Base-by-base conservation (phyloP, 257 asterid genomes). In the Solanum etuberosum region DNA sequence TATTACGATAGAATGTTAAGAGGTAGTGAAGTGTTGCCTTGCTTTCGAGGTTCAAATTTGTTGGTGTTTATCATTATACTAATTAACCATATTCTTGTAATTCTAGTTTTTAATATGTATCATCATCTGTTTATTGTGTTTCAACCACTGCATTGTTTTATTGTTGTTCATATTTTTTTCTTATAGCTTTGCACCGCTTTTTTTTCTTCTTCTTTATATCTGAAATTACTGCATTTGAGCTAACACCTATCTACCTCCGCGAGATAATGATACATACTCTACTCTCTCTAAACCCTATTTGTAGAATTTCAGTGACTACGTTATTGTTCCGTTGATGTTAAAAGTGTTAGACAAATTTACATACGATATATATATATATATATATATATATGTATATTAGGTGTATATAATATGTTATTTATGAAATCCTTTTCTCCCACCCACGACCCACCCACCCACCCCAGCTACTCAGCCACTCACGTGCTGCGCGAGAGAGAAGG, bases 121-220 rank as follows among this genome's bases (percentile, higher is more conserved):
- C 16, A 61, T 10, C 15, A n/a, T 61, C 1, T n/a, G 3, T 4
- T 61, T 61, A 9, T 61, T n/a, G 15, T 61, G 29, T 61, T 61
- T 61, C 16, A 23, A 10, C 1, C 1, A n/a, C 1, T n/a, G 15
- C 31, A 12, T 0, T 23, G 5, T 5, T 61, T 23, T 4, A 1
- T 23, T 23, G 6, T 23, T n/a, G 15, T n/a, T 61, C 1, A 23
- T n/a, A 54, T 23, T n/a, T 5, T 61, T 61, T 23, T 61, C 31
- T 59, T 4, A 23, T 23, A 61, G 6, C 59, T 51, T 0, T 6
- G 3, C 23, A n/a, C 7, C 2, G 12, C 70, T 2, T n/a, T 57
- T 61, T 61, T 1, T 61, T 61, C 7, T 61, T 61, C 7, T 61
- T 9, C 25, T 23, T 61, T 61, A 4, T 61, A n/a, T 11, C 1